Percentiles rank a stretch among this genome's conserved stretches.
Conservation (phyloP, 805 yeast species). For the Kodamaea sagamina region DNA sequence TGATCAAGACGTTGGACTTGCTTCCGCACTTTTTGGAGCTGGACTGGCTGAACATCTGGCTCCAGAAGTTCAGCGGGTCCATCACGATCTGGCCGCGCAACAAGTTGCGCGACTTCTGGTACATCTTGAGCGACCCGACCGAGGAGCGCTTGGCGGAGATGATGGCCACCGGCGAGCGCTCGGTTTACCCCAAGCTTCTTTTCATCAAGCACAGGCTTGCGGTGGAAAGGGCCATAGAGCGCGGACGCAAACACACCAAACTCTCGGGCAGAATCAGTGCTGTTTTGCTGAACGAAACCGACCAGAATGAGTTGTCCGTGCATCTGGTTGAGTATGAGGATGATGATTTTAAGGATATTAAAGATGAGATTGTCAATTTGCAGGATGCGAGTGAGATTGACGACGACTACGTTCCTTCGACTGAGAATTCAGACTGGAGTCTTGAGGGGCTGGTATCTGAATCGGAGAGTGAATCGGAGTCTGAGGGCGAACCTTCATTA, state of each 20-base stretch:
- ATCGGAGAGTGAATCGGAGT: slow-evolving; percentile 8
- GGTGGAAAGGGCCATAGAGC: slow-evolving; percentile 65
- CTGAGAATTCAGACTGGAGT: slow-evolving; percentile 8
- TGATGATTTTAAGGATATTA: slow-evolving; percentile 14
- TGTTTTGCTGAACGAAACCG: slow-evolving; percentile 9
- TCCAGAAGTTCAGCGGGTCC: slow-evolving; percentile 73
- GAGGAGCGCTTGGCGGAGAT: slow-evolving; percentile 55
- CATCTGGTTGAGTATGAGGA: slow-evolving; percentile 16
- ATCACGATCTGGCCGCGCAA: slow-evolving; percentile 78
- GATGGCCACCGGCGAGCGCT: slow-evolving; percentile 62
- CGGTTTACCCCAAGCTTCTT: slow-evolving; percentile 64
- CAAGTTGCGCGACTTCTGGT: slow-evolving; percentile 56
- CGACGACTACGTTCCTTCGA: slow-evolving; percentile 5
- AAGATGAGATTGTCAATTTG: not conserved
- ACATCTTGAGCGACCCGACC: slow-evolving; percentile 69
- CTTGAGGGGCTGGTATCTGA: slow-evolving; percentile 11
- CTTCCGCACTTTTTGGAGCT: slow-evolving; percentile 69
- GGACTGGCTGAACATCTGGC: slow-evolving; percentile 78
- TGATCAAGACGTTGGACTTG: slow-evolving; percentile 63
- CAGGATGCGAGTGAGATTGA: slow-evolving; percentile 8
- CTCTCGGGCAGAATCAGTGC: slow-evolving; percentile 19
- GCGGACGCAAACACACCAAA: slow-evolving; percentile 42
- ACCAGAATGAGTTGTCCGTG: slow-evolving; percentile 9
- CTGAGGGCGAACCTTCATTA: slow-evolving; percentile 6
- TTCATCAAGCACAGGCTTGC: slow-evolving; percentile 64